These are phyloP conservation scores for Apiospora hydei DNA, from an alignment of 2,329 filamentous ascomycete genomes.

Conservation along the genomic window DNA sequence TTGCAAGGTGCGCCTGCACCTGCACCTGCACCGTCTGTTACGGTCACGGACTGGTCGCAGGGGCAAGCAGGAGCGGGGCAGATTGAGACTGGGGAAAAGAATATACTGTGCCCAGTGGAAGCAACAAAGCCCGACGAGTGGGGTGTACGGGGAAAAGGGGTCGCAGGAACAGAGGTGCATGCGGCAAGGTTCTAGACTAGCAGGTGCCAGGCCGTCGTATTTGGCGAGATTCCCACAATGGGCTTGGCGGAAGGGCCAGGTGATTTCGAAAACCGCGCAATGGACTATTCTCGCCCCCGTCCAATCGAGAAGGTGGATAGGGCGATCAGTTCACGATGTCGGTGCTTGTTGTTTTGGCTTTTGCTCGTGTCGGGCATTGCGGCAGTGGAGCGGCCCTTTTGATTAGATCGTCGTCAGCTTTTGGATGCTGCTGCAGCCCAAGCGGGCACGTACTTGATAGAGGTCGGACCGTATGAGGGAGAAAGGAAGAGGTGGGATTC, in stretches of 20 bases:
- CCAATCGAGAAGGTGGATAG: slow-evolving; percentile 19
- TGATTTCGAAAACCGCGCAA: slow-evolving; percentile 16
- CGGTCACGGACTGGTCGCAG: background rate
- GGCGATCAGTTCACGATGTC: slow-evolving; percentile 15
- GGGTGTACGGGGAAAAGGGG: slow-evolving; percentile 8
- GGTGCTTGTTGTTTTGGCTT: background rate
- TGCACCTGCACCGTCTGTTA: background rate
- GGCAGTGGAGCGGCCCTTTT: background rate
- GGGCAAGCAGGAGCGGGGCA: background rate
- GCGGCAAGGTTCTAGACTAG: slow-evolving; percentile 14
- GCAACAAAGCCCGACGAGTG: background rate
- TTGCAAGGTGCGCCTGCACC: background rate
- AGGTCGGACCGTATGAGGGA: background rate
- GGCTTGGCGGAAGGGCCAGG: slow-evolving; percentile 14
- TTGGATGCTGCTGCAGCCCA: background rate
- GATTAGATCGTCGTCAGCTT: slow-evolving; percentile 12
- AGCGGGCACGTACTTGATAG: background rate
- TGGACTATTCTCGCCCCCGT: slow-evolving; percentile 17
- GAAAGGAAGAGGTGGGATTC: background rate
- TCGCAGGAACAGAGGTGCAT: background rate
- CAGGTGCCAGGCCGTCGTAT: slow-evolving; percentile 11
- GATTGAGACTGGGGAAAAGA: background rate
- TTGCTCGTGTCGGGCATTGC: background rate
- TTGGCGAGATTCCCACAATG: background rate
- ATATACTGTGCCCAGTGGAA: slow-evolving; percentile 1